phyloP scores from a whole-genome alignment of 352 stramenopile genomes.

The Detonula confervacea region DNA sequence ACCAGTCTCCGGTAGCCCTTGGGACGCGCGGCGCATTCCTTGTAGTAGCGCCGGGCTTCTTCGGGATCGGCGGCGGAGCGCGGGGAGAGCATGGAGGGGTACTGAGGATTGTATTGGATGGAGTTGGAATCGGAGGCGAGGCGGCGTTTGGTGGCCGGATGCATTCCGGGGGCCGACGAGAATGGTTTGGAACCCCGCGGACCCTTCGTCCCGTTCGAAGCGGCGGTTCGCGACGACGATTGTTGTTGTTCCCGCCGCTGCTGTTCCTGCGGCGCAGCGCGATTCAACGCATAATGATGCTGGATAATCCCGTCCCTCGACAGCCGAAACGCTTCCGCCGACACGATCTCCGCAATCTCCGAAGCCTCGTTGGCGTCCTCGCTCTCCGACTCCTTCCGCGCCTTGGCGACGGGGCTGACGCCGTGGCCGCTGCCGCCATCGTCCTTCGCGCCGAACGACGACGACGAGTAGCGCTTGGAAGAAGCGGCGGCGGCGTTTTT shows the following conservation, averaged over 20 bases:
- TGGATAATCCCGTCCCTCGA: slow-evolving; percentile 64
- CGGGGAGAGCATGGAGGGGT: slow-evolving; percentile 29
- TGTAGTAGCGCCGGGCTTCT: slow-evolving; percentile 46
- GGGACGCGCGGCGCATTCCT: slow-evolving; percentile 42
- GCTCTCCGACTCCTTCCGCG: not conserved
- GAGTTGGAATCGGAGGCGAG: not conserved
- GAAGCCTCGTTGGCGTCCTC: slow-evolving; percentile 22
- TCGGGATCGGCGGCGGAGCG: slow-evolving; percentile 16
- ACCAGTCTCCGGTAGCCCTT: slow-evolving; percentile 58
- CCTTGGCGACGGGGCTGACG: not conserved
- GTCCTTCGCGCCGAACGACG: not conserved
- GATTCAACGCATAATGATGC: slow-evolving; percentile 50
- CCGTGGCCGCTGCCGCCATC: not conserved
- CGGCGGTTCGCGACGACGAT: too few relatives aligned
- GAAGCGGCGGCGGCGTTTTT: too few relatives aligned
- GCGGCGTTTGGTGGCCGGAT: not conserved
- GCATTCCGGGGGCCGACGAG: too few relatives aligned
- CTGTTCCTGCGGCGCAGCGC: not conserved
- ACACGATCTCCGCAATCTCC: slow-evolving; percentile 49
- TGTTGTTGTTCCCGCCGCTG: not conserved
- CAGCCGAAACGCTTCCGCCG: slow-evolving; percentile 51
- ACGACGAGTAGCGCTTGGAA: too few relatives aligned
- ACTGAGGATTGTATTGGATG: slow-evolving; percentile 10
- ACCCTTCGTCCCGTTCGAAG: too few relatives aligned
- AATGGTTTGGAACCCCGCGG: too few relatives aligned